A percentile compares a stretch with the other conserved stretches of the same genome.
These are phyloP conservation scores for Nicotiana noctiflora DNA, from an alignment of 257 asterid genomes.

Conservation along the genomic window DNA sequence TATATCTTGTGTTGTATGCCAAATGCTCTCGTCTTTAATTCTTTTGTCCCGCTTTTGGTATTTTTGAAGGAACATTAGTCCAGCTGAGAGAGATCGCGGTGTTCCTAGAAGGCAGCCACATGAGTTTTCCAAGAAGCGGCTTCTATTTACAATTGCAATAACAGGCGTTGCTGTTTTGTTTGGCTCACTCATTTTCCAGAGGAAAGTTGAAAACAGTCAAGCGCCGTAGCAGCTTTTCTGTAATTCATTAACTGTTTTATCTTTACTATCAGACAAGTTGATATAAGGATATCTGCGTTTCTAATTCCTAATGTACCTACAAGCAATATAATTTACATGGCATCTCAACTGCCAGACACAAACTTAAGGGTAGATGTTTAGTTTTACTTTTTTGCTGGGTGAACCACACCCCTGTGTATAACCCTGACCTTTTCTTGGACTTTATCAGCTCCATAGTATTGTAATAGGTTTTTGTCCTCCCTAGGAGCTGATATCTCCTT, in stretches of 20 bases:
- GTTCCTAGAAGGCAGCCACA: constrained; percentile 75
- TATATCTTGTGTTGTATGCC: neutral
- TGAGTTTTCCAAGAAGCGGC: constrained; percentile 50
- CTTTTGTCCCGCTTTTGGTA: neutral
- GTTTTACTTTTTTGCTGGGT: too few species aligned
- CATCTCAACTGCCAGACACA: too few species aligned
- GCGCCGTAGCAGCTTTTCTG: constrained; percentile 23
- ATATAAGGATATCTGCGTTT: neutral
- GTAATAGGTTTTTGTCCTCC: too few species aligned
- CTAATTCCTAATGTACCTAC: neutral
- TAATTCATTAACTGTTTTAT: neutral
- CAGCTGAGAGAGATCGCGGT: constrained; percentile 49
- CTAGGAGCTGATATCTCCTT: too few species aligned
- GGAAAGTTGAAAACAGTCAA: constrained; percentile 46
- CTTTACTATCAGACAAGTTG: neutral
- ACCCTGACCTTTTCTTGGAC: too few species aligned
- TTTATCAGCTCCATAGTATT: too few species aligned
- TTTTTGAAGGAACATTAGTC: constrained; percentile 46
- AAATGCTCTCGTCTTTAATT: neutral
- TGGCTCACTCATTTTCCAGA: constrained; percentile 81
- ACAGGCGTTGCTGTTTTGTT: constrained; percentile 88
- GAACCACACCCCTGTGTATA: too few species aligned
- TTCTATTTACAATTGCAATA: constrained; percentile 72
- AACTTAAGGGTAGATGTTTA: too few species aligned
- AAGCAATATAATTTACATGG: neutral